Percentiles rank a stretch among this genome's conserved stretches.
phyloP scores from a whole-genome alignment of 2,329 filamentous ascomycete species.

The Diaporthe vaccinii region DNA sequence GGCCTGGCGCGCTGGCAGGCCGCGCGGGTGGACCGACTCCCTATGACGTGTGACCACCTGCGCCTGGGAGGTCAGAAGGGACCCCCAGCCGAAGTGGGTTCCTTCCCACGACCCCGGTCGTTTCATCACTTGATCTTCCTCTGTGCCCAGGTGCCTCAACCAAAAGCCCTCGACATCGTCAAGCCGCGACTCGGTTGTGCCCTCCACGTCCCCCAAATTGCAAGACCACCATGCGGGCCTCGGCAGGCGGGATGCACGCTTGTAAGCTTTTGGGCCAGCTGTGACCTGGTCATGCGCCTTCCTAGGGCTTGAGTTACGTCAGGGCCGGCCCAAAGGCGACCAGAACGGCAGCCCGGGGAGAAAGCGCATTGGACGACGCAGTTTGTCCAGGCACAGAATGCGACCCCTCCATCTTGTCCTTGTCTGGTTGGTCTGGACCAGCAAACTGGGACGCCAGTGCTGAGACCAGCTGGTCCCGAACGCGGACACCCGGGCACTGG shows the following conservation, averaged over 20 bases:
- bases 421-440: conserved; percentile 16
- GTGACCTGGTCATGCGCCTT: conserved; percentile 37
- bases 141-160: background rate
- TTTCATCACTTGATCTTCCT: conserved; percentile 30
- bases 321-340: conserved; percentile 19
- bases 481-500: background rate
- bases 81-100: conserved; percentile 18
- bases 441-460: background rate
- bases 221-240: background rate
- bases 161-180: background rate
- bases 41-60: conserved; percentile 23
- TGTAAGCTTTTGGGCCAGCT: conserved; percentile 24
- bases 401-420: conserved; percentile 20
- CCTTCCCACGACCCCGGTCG: conserved; percentile 10
- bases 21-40: conserved; percentile 7
- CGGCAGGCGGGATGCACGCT: conserved; percentile 31
- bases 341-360: background rate
- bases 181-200: conserved; percentile 9
- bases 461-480: conserved; percentile 2
- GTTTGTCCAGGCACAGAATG: conserved; percentile 28
- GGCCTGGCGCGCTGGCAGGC: background rate
- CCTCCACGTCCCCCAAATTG: background rate
- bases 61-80: conserved; percentile 10
- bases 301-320: conserved; percentile 21
- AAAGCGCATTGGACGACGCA: conserved; percentile 1